Evolutionary conservation across 1,284 basidiomycete genomes (phyloP).

Genomic region (Malassezia cuniculi): DNA sequence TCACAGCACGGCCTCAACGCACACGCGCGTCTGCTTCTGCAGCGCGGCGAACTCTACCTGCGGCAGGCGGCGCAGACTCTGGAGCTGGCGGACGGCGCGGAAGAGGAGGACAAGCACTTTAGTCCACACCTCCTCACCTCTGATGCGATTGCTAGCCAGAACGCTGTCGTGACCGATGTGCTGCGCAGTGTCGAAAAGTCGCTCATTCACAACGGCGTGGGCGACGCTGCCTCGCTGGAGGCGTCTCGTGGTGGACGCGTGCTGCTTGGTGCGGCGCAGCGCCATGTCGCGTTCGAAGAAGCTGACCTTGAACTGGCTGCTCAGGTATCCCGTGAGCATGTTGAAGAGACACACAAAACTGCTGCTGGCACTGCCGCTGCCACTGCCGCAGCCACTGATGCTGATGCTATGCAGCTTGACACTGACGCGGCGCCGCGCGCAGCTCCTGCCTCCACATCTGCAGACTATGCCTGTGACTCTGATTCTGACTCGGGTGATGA

Average conservation of each 20-base stretch:
- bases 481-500: conserved; percentile 12
- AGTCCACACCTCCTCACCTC: conserved; percentile 14
- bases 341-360: conserved; percentile 2
- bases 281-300: conserved; percentile 39
- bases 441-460: conserved; percentile 2
- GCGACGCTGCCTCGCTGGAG: conserved; percentile 10
- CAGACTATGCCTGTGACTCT: conserved; percentile 15
- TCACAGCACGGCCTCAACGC: conserved; percentile 20
- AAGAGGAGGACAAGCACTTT: conserved; percentile 30
- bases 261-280: no score
- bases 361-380: neutral
- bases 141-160: conserved; percentile 20
- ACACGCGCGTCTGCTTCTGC: conserved; percentile 33
- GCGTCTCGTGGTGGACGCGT: no score
- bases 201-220: neutral
- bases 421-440: conserved; percentile 3
- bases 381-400: conserved; percentile 8
- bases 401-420: conserved; percentile 3
- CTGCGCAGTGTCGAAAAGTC: neutral
- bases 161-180: conserved; percentile 14
- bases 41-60: conserved; percentile 34
- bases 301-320: conserved; percentile 22
- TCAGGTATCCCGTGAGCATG: no score
- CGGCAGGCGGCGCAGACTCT: conserved; percentile 34
- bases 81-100: conserved; percentile 36